Base-by-base conservation (phyloP, 176 grass and related monocot species). In the Bolboschoenus planiculmis region DNA sequence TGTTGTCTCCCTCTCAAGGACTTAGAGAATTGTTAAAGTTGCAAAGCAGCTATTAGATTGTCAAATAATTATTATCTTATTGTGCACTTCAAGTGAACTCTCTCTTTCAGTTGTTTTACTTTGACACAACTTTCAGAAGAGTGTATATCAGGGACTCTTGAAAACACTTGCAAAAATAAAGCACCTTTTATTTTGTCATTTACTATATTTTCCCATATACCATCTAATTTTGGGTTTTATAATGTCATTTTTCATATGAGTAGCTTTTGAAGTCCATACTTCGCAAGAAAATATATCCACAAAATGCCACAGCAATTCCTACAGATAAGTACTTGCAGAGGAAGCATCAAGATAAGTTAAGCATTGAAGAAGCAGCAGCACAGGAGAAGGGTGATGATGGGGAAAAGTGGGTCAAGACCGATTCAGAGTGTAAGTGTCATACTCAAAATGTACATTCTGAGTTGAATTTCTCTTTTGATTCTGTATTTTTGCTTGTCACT, bases 351-450 rank as follows among this genome's bases (percentile, higher is more conserved):
- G 78, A 92, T 78, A 85, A 76, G 85, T 81, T 87, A 78, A 78
- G 75, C 35, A 85, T 53, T 0, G 85, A 88, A 21, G 80, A 94
- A 37, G 83, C 87, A 46, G 83, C 83, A 24, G 72, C 89, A 71
- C 50, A 78, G 68, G 83, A 87, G 7, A 75, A 90, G 15, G 88
- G 83, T 2, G 85, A 88, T 1, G 90, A 89, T 57, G 88, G 90
- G 0, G 88, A 83, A 64, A 94, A 92, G 80, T 97, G 92, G 95
- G 88, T 85, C 81, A 97, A 90, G 90, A 94, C 95, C 34, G 95
- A 97, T 88, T 97, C 92, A 78, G 92, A 97, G 37, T 97, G 92
- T 97, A 91, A 97, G 90, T 85, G 78, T 10, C 47, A 63, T 44
- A 59, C 10, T 71, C 47, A 46, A 13, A 39, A 5, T 1, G 46